Conservation (phyloP, 305 asterid genomes). For the Coffea humblotiana region DNA sequence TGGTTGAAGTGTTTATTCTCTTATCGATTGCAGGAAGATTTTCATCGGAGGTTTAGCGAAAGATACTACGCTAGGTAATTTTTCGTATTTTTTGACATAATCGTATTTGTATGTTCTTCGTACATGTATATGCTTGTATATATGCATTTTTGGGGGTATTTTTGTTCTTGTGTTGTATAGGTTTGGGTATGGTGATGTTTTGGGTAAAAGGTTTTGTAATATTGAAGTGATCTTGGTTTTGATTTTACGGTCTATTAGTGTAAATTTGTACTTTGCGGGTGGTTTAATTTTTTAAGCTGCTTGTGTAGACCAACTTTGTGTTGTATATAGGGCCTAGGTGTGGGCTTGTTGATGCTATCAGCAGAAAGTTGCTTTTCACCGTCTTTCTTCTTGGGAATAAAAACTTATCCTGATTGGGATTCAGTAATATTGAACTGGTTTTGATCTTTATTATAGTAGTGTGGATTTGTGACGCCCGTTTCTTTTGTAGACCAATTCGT, state of each 20-base stretch:
- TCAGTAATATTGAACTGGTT: too few relatives aligned
- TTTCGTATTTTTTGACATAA: background rate
- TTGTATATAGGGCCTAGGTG: too few relatives aligned
- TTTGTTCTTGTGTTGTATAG: too few relatives aligned
- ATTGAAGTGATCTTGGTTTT: background rate
- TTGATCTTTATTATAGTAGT: too few relatives aligned
- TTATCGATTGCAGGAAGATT: conserved; percentile 55
- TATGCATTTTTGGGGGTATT: background rate
- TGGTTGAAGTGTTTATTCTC: background rate
- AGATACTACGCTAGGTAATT: conserved; percentile 73
- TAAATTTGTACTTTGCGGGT: background rate
- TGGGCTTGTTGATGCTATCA: too few relatives aligned
- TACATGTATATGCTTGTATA: background rate
- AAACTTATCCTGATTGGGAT: too few relatives aligned
- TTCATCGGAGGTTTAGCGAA: conserved; percentile 91
- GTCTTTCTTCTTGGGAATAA: too few relatives aligned
- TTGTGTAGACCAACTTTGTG: too few relatives aligned
- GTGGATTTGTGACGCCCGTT: too few relatives aligned
- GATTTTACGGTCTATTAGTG: background rate
- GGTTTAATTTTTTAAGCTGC: background rate
- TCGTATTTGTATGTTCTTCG: background rate
- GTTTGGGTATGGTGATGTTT: too few relatives aligned
- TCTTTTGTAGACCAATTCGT: conserved; percentile 60
- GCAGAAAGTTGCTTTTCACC: too few relatives aligned
- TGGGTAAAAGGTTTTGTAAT: too few relatives aligned